Evolutionary conservation across 2,329 filamentous ascomycete species (phyloP), one percentile per base, ranked within the genome.

Genomic region (Pestalotiopsis sp.): DNA sequence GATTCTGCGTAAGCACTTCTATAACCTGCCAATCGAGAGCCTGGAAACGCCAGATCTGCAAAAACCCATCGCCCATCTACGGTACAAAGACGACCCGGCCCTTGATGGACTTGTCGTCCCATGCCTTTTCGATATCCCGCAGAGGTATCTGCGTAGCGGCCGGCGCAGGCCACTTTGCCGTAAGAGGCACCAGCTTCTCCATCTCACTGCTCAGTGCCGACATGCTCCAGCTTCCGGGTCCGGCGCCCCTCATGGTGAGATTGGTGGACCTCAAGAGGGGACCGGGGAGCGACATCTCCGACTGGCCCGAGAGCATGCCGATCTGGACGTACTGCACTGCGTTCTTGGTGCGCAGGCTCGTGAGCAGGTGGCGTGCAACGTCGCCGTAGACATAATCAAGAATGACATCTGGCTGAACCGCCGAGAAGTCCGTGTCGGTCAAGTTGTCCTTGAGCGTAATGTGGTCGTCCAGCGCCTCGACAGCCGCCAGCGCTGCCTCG

Each of bases 301-400:
- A 75, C 2, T 74, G 70, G 11, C 78, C 78, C 0, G 82, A 81
- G 58, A 88, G 72, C 1, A 79, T 76, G 4, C 87, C 87, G 67
- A 89, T 85, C 65, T 85, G 83, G 12, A 89, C 82, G 74, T 85
- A 88, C 68, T 87, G 85, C 27, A 87, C 79, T 0, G 83, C 80
- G n/a, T 78, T 80, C 38, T 75, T 75, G 1, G 80, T 78, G 45
- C 76, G 79, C 20, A 87, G 73, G 3, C 80, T 80, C 4, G 75
- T 72, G 7, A 88, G 77, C 11, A 85, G 75, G 4, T 81, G 80
- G 12, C 79, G 72, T 0, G 82, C 76, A 17, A 82, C 79, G 0
- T 80, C 77, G 0, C 87, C 87, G 75, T 86, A 89, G 7, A 90
- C 77, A 72, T 88, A 90, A 73, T 90, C 87, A 1, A 90, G 77